Percentiles rank a stretch among this genome's conserved stretches.
phyloP scores from a whole-genome alignment of 2,329 filamentous ascomycete genomes.

The Thielaviopsis musarum region DNA sequence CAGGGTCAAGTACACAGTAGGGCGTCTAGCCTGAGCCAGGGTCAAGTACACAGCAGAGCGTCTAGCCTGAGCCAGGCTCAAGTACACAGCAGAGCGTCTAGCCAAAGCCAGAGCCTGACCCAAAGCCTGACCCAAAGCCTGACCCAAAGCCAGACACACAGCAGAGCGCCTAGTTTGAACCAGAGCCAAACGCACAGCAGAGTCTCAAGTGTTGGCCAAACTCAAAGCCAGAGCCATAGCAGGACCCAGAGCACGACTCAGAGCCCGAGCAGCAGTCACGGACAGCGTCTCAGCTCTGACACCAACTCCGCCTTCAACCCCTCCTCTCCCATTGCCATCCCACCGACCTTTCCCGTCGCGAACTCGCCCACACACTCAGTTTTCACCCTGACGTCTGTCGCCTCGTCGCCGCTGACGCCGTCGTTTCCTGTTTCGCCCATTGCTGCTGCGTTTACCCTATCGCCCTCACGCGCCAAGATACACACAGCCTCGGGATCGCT shows the following conservation, averaged over 20 bases:
- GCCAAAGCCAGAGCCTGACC: neutral
- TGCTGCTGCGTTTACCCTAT: neutral
- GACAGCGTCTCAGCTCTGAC: neutral
- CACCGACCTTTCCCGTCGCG: conserved; percentile 3
- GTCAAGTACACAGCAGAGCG: neutral
- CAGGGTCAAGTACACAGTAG: neutral
- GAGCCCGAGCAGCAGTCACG: neutral
- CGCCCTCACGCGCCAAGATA: neutral
- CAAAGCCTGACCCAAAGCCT: neutral
- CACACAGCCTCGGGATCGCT: conserved; percentile 1
- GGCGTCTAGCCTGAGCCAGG: neutral
- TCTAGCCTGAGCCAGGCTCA: neutral
- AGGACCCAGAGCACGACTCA: neutral
- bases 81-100: neutral
- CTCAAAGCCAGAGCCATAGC: neutral
- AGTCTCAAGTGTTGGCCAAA: neutral
- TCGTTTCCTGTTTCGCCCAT: conserved; percentile 4
- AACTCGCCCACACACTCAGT: conserved; percentile 9
- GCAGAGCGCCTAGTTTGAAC: too few relatives aligned
- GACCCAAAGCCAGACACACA: neutral
- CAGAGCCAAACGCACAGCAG: neutral
- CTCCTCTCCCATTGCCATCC: conserved; percentile 1
- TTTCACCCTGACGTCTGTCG: neutral
- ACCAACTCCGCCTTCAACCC: neutral
- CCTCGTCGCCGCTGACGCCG: conserved; percentile 5